Conservation (phyloP, 495 filamentous ascomycete genomes). For the Aspergillus sclerotiicarbonarius region DNA sequence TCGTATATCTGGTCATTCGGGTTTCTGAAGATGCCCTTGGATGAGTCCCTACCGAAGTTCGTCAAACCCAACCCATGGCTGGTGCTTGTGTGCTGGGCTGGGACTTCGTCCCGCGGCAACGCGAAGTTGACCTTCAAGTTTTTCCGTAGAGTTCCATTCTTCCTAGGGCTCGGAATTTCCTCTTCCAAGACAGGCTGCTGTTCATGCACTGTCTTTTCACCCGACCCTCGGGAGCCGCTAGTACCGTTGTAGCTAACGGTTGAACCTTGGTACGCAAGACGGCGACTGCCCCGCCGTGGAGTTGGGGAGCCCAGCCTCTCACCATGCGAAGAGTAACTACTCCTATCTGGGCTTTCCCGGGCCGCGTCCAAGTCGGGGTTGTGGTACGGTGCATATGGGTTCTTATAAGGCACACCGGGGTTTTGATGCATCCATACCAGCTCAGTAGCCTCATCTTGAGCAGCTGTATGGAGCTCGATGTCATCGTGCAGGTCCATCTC, state of each 20-base stretch:
- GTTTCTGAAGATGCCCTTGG: conserved; percentile 48
- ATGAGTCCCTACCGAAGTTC: conserved; percentile 39
- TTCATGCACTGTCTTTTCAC: not conserved
- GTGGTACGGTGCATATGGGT: conserved; percentile 59
- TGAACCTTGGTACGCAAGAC: conserved; percentile 51
- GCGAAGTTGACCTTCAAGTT: conserved; percentile 46
- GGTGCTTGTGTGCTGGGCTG: conserved; percentile 9
- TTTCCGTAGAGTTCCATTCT: conserved; percentile 28
- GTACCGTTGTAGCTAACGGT: conserved; percentile 31
- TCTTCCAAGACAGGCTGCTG: conserved; percentile 2
- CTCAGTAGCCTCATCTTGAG: conserved; percentile 82
- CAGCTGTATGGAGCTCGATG: conserved; percentile 64
- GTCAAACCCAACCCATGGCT: conserved; percentile 28
- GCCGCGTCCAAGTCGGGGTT: conserved; percentile 37
- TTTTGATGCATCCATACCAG: conserved; percentile 83
- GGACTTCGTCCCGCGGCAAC: conserved; percentile 28
- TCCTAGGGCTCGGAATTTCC: conserved; percentile 13
- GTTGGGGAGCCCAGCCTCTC: conserved; percentile 48
- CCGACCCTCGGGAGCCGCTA: not conserved
- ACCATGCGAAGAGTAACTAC: conserved; percentile 57
- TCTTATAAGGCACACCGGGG: conserved; percentile 52
- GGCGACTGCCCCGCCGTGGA: conserved; percentile 28
- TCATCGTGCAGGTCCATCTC: conserved; percentile 76
- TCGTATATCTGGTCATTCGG: conserved; percentile 86
- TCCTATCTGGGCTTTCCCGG: conserved; percentile 54